These are phyloP conservation scores for Colletotrichum truncatum DNA, from an alignment of 2,329 filamentous ascomycete species.

Conservation along the genomic window DNA sequence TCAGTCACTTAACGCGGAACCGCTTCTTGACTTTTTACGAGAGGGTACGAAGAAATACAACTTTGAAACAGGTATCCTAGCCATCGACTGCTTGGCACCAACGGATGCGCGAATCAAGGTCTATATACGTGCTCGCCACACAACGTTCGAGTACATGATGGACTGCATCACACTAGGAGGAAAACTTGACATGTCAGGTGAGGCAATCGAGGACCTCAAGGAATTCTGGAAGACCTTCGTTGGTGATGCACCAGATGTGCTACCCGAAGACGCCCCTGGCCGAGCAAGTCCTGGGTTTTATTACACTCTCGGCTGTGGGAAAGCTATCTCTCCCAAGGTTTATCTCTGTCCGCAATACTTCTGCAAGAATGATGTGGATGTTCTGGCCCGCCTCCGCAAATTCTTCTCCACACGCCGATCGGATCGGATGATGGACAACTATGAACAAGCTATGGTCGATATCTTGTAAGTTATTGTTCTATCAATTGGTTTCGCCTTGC, in stretches of 20 bases:
- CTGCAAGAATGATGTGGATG: constrained; percentile 15
- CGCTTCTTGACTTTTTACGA: constrained; percentile 13
- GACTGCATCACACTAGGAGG: constrained; percentile 25
- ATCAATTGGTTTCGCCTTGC: background rate
- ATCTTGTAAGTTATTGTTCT: constrained; percentile 15
- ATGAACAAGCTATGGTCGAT: constrained; percentile 19
- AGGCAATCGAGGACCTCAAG: constrained; percentile 21
- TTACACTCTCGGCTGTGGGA: constrained; percentile 23
- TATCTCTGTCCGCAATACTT: constrained; percentile 26
- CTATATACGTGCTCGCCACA: constrained; percentile 21
- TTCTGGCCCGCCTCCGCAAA: constrained; percentile 15
- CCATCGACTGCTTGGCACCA: constrained; percentile 22
- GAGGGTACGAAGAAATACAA: constrained; percentile 19
- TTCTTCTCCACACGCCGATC: constrained; percentile 24
- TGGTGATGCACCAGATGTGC: constrained; percentile 5
- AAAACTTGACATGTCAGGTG: constrained; percentile 24
- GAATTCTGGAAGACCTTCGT: constrained; percentile 21
- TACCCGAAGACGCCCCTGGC: constrained; percentile 17
- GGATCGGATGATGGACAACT: constrained; percentile 28
- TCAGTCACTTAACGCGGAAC: constrained; percentile 4
- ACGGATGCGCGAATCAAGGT: constrained; percentile 22
- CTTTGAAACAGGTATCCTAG: constrained; percentile 26
- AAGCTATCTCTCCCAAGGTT: constrained; percentile 22
- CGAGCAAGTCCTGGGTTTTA: constrained; percentile 24
- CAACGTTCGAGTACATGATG: constrained; percentile 25